phyloP scores from a whole-genome alignment of 164 flowering plant species.

The Malania oleifera region DNA sequence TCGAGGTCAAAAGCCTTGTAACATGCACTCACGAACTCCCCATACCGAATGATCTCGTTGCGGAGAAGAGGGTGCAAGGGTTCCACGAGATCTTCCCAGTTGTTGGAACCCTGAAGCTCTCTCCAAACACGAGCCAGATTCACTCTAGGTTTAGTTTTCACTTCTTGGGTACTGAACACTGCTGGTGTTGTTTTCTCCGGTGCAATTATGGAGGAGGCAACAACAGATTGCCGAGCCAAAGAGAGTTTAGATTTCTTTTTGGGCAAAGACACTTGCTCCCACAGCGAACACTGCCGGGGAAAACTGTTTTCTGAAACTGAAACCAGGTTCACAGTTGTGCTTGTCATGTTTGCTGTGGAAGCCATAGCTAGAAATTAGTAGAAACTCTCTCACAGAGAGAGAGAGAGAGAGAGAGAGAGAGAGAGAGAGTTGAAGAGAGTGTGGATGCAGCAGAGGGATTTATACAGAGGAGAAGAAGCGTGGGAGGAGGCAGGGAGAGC shows the following conservation, averaged over 20 bases:
- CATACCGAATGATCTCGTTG: slow-evolving; percentile 63
- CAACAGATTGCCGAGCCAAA: too few relatives aligned
- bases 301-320: background rate
- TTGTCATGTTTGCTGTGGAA: slow-evolving; percentile 3
- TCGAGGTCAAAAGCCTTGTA: slow-evolving; percentile 76
- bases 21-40: slow-evolving; percentile 56
- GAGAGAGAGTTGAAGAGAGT: too few relatives aligned
- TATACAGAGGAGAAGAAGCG: too few relatives aligned
- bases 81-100: slow-evolving; percentile 62
- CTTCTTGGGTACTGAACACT: background rate
- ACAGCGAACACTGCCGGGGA: slow-evolving; percentile 4
- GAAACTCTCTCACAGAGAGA: too few relatives aligned
- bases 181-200: background rate
- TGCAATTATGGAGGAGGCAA: background rate
- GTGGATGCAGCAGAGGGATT: too few relatives aligned
- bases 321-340: slow-evolving; percentile 3
- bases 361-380: too few relatives aligned
- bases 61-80: slow-evolving; percentile 69
- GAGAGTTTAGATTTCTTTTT: background rate
- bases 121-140: slow-evolving; percentile 52
- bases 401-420: too few relatives aligned
- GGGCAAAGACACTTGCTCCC: slow-evolving; percentile 15
- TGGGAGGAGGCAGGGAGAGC: too few relatives aligned
- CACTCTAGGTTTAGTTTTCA: background rate
- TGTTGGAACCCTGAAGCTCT: slow-evolving; percentile 56